Base-by-base conservation (phyloP, 768 basidiomycete species). In the Daedaleopsis sinensis region DNA sequence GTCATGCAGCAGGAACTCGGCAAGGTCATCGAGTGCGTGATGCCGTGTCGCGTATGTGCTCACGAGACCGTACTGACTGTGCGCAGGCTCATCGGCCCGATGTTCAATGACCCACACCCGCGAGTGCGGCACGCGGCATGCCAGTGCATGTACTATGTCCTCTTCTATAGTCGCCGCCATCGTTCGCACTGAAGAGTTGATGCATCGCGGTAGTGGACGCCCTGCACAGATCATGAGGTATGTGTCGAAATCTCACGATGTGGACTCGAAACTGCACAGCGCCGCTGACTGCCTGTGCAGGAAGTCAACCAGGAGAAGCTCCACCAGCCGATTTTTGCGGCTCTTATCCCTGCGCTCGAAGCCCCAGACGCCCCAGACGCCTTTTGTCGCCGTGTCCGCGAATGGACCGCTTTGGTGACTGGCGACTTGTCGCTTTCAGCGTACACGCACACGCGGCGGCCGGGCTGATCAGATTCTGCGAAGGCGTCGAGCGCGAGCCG, bases 381-480 rank as follows among this genome's bases (percentile, higher is more conserved):
- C 56, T 19, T 42, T 9, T 5, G 11, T 13, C 12, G 23, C 23
- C 36, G 1, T 32, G 50, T 37, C 36, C 37, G 37, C 57, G 36
- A 43, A 35, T 18, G 23, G 35, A 44, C 37, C 47, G 10, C n/a
- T 23, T 44, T n/a, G n/a, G n/a, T n/a, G 4, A 32, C 27, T 32
- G 27, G 7, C 6, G 55, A 55, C 15, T 16, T 19, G 38, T 57
- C 42, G 39, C 18, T 10, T 10, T 35, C 66, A 94, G 93, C 24
- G 91, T 95, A 0, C 93, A 94, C 63, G 82, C 92, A 0, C 93
- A 96, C 68, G 91, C 94, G 1, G 91, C 93, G 0, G 89, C 93
- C 0, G 93, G 93, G 0, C 79, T 95, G 23, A 93, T 94, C 72
- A 96, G 95, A 71, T 94, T 94, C 76, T 95, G 93, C 72, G 90